phyloP scores from a whole-genome alignment of 1,139 yeast genomes.

The Pichia sp. region DNA sequence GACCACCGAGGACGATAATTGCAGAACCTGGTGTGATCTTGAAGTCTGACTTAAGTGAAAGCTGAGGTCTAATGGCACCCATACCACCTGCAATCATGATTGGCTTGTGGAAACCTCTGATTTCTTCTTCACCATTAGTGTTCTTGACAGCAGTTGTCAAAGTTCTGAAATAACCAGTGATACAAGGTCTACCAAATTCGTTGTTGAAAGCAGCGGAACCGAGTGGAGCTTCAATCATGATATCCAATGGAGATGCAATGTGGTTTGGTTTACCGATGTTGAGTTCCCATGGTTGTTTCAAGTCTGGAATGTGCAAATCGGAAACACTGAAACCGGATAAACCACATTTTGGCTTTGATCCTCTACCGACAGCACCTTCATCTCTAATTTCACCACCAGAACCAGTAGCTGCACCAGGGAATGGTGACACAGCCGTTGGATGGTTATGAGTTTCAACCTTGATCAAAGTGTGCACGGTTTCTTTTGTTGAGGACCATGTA shows the following conservation, averaged over 20 bases:
- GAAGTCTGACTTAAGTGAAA: constrained; percentile 73
- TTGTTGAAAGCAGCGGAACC: constrained; percentile 99
- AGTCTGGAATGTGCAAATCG: constrained; percentile 79
- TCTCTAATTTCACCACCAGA: constrained; percentile 99
- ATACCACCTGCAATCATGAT: constrained; percentile 99
- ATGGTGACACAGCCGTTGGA: constrained; percentile 98
- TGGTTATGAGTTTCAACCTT: constrained; percentile 99
- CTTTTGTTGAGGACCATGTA: constrained; percentile 68
- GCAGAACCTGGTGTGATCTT: constrained; percentile 90
- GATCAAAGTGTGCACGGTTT: constrained; percentile 79
- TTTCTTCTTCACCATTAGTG: constrained; percentile 55
- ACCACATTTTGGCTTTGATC: constrained; percentile 96
- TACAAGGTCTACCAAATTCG: constrained; percentile 98
- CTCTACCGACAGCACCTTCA: constrained; percentile 99
- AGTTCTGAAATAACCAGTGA: constrained; percentile 95
- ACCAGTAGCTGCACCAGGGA: constrained; percentile 99
- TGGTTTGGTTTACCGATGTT: constrained; percentile 86
- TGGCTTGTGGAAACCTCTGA: constrained; percentile 98
- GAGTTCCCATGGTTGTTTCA: constrained; percentile 92
- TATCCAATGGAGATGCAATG: constrained; percentile 87
- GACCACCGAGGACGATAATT: constrained; percentile 94
- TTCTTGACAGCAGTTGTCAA: constrained; percentile 71
- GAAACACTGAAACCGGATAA: constrained; percentile 89
- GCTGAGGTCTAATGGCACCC: constrained; percentile 92
- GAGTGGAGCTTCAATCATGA: constrained; percentile 95